Evolutionary conservation across 73 alveolate species (phyloP).

Genomic region (Symbiodinium pilosum): DNA sequence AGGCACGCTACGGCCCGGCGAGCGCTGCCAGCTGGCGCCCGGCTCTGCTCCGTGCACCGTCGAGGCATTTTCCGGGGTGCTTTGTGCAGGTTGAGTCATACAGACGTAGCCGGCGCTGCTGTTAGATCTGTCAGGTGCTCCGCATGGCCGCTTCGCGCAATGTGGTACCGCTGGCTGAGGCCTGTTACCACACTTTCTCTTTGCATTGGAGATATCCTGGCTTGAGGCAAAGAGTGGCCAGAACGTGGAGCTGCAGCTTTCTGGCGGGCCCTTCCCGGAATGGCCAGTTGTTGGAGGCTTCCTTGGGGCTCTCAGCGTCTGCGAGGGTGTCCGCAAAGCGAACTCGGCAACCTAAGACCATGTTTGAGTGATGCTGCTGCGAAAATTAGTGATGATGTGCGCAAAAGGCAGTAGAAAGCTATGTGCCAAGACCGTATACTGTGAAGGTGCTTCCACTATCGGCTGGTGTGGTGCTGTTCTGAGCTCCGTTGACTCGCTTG

Average conservation of each 20-base stretch:
- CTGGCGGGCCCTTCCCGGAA: slow-evolving; percentile 40
- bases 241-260: slow-evolving; percentile 64
- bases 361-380: too few species aligned
- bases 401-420: too few species aligned
- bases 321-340: too few species aligned
- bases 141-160: background rate
- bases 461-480: slow-evolving; percentile 80
- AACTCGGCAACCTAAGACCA: too few species aligned
- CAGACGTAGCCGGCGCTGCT: too few species aligned
- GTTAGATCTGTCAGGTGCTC: background rate
- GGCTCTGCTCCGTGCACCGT: background rate
- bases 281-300: slow-evolving; percentile 58
- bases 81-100: background rate
- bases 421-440: background rate
- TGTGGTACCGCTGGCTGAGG: background rate
- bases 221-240: slow-evolving; percentile 76
- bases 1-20: slow-evolving; percentile 73
- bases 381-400: too few species aligned
- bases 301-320: too few species aligned
- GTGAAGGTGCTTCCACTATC: slow-evolving; percentile 28
- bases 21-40: slow-evolving; percentile 35
- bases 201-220: too few species aligned
- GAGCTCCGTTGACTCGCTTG: background rate
- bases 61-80: background rate
- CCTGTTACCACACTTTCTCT: too few species aligned